Base-by-base conservation (phyloP, 306 rosid species). In the Sesbania bispinosa region DNA sequence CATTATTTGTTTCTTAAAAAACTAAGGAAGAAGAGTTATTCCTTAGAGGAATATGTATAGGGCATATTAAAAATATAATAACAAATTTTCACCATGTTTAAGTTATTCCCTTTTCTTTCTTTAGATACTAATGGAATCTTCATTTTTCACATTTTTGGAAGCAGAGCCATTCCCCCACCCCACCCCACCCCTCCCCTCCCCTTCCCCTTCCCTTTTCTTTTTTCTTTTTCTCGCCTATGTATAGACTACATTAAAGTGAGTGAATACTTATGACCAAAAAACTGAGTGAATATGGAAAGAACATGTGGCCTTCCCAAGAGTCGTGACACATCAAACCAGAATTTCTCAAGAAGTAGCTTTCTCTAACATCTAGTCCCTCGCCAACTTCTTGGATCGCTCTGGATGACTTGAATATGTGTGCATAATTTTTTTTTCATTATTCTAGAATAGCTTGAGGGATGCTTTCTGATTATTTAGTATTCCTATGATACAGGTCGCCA, bases 401-500 rank as follows among this genome's bases (percentile, higher is more conserved):
- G 29, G 63, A 43, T 38, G 26, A 41, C 26, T 55, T 33, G 23
- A 62, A 52, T 54, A 16, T 23, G n/a, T 52, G 21, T 54, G 61
- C 81, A 45, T 78, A 11, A 4, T 29, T 39, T 59, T 68, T 76
- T 66, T 65, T 45, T 62, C 50, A 46, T 16, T 58, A 27, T 48
- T 58, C 54, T 20, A 35, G 30, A 27, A 50, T 61, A 73, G 58
- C 41, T 68, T 58, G 71, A 42, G 19, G 74, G 63, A 30, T 58
- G 33, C 53, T 74, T 61, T 48, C 54, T 80, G 58, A 85, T 66
- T 42, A 46, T 69, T 55, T 69, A 19, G 33, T 67, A 30, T 62
- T 73, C 20, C 52, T 54, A 9, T 77, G 61, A 47, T 73, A 24
- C 61, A 92, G 97, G 96, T 48, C 82, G 94, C 55, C 92, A 87